Evolutionary conservation across 2,329 filamentous ascomycete genomes (phyloP), one percentile per base, ranked within the genome.

Genomic region (Thielaviopsis ethacetica): DNA sequence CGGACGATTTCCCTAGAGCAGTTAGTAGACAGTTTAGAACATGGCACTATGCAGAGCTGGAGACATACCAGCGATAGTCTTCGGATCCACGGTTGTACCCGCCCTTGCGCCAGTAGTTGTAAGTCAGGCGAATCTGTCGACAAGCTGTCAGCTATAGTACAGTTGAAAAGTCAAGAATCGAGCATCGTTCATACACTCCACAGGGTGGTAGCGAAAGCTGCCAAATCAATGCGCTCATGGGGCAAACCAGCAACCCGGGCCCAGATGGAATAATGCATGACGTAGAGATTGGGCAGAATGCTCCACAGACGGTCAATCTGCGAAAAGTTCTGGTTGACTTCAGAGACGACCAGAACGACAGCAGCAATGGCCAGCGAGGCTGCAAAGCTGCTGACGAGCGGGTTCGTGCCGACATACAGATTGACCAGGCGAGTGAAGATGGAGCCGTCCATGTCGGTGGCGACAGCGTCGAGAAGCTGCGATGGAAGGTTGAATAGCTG

Each of bases 51-150:
- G 30, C 15, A 26, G 54, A 24, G 13, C 21, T 3, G 21, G 54
- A 17, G 7, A 59, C 67, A 61, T 63, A 73, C 83, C 93, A 98
- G 72, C 93, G 81, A 70, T 98, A 98, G 71, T 98, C 93, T 71
- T 98, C 91, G 17, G 86, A 91, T 44, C 93, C 91, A 63, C 91
- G 76, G 17, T 78, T 75, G 70, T 98, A 98, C 24, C 93, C 93
- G 47, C 93, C 93, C 70, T 88, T 95, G 61, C 93, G 85, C 84
- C 87, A 95, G 73, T 96, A 98, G 72, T 98, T 98, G 76, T 81
- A 97, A 2, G 91, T 97, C 71, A 98, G 75, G 12, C 93, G 86
- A 60, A 74, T 69, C 87, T 90, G 61, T 17, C 7, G 24, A n/a
- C n/a, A n/a, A n/a, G 6, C 5, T 27, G 41, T 62, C 27, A 64